These are phyloP conservation scores for Xylariomycetidae sp. DNA, from an alignment of 2,329 filamentous ascomycete genomes.

Conservation along the genomic window DNA sequence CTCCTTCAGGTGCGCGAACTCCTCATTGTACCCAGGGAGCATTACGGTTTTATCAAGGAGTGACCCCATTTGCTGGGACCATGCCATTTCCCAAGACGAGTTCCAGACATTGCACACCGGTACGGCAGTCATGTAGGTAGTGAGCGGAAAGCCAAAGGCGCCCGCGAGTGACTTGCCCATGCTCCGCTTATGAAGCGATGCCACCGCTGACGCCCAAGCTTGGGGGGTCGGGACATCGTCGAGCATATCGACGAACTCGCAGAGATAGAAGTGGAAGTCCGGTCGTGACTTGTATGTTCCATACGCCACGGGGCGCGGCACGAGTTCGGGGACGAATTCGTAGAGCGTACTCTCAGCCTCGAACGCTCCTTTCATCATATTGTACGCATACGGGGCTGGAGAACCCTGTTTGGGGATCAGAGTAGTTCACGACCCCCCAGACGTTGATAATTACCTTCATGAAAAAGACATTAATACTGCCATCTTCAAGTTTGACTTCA, in stretches of 20 bases:
- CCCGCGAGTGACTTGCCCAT: constrained; percentile 17
- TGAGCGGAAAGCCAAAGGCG: constrained; percentile 17
- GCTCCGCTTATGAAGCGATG: constrained; percentile 17
- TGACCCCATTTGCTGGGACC: constrained; percentile 9
- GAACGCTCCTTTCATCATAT: constrained; percentile 15
- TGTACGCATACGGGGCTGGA: constrained; percentile 8
- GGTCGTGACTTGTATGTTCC: constrained; percentile 16
- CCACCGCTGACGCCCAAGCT: constrained; percentile 14
- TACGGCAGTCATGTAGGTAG: constrained; percentile 9
- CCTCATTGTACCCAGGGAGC: constrained; percentile 8
- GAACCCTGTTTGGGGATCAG: constrained; percentile 11
- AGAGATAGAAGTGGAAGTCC: constrained; percentile 19
- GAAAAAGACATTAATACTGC: too few relatives aligned
- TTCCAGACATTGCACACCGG: constrained; percentile 15
- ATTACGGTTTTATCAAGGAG: constrained; percentile 15
- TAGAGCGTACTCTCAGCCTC: constrained; percentile 16
- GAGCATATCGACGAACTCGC: constrained; percentile 19
- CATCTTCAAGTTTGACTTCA: too few relatives aligned
- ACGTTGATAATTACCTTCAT: too few relatives aligned
- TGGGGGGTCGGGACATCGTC: constrained; percentile 15
- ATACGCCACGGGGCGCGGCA: constrained; percentile 13
- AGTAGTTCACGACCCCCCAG: too few relatives aligned
- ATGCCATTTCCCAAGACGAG: constrained; percentile 18
- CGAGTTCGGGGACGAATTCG: constrained; percentile 16
- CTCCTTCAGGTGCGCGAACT: constrained; percentile 10